These are phyloP conservation scores for Didymella arachidicola DNA, from an alignment of 2,329 filamentous ascomycete genomes.

Conservation along the genomic window DNA sequence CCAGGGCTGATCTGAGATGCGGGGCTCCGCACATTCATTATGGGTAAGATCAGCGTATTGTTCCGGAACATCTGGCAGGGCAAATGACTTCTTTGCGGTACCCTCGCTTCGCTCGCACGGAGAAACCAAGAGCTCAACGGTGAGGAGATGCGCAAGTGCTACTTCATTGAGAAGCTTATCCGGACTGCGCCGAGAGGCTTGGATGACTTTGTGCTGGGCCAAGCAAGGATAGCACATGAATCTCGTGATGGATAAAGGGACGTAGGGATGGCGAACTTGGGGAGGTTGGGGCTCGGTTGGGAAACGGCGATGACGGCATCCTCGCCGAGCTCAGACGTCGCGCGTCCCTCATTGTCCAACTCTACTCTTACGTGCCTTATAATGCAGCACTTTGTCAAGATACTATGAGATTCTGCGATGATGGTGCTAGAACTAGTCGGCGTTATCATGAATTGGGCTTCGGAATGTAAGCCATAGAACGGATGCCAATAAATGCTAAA, in stretches of 20 bases:
- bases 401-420: neutral
- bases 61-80: conserved; percentile 31
- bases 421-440: neutral
- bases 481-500: no score
- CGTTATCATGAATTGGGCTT: neutral
- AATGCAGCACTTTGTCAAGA: neutral
- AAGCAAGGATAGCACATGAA: conserved; percentile 11
- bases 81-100: conserved; percentile 20
- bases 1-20: conserved; percentile 24
- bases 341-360: neutral
- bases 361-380: neutral
- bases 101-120: conserved; percentile 17
- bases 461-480: no score
- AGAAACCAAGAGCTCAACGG: conserved; percentile 27
- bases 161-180: conserved; percentile 16
- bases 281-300: conserved; percentile 8
- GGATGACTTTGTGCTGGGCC: conserved; percentile 10
- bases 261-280: neutral
- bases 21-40: conserved; percentile 32
- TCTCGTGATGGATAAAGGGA: conserved; percentile 6
- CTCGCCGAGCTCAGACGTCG: conserved; percentile 1
- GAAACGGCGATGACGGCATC: conserved; percentile 4
- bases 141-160: conserved; percentile 18
- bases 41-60: conserved; percentile 28
- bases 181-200: conserved; percentile 10